These are phyloP conservation scores for Blastomyces parvus DNA, from an alignment of 2,329 filamentous ascomycete species.

Conservation along the genomic window DNA sequence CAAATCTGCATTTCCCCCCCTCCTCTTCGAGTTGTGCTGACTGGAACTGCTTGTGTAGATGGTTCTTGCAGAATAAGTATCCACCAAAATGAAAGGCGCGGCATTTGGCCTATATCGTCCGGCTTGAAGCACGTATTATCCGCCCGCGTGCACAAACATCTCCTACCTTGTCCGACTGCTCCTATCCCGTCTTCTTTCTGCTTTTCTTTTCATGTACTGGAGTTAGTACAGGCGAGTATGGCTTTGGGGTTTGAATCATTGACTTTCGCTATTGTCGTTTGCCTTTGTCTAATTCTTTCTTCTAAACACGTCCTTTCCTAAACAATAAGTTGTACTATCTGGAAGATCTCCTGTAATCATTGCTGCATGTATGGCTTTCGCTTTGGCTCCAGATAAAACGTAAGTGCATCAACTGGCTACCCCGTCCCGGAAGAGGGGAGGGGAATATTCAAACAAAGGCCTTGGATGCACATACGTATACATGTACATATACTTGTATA, in stretches of 20 bases:
- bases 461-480: not conserved
- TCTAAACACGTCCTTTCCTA: not conserved
- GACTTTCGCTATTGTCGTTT: not conserved
- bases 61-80: slow-evolving; percentile 44
- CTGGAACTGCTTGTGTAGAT: slow-evolving; percentile 26
- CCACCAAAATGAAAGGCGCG: slow-evolving; percentile 36
- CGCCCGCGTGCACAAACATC: not conserved
- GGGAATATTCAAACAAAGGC: not conserved
- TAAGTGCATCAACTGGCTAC: not conserved
- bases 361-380: not conserved
- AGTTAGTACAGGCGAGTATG: not conserved
- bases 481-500: not conserved
- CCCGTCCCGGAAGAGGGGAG: not conserved
- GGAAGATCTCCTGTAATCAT: not conserved
- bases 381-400: not conserved
- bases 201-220: not conserved
- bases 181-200: not conserved
- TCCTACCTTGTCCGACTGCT: not conserved
- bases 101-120: not conserved
- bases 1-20: not conserved
- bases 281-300: not conserved
- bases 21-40: not conserved
- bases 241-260: not conserved
- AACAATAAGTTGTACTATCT: not conserved
- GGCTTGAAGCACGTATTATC: not conserved